Percentiles rank a stretch among this genome's conserved stretches.
Evolutionary conservation across 352 stramenopile species (phyloP).

Genomic region (Aphanomyces stellatus): DNA sequence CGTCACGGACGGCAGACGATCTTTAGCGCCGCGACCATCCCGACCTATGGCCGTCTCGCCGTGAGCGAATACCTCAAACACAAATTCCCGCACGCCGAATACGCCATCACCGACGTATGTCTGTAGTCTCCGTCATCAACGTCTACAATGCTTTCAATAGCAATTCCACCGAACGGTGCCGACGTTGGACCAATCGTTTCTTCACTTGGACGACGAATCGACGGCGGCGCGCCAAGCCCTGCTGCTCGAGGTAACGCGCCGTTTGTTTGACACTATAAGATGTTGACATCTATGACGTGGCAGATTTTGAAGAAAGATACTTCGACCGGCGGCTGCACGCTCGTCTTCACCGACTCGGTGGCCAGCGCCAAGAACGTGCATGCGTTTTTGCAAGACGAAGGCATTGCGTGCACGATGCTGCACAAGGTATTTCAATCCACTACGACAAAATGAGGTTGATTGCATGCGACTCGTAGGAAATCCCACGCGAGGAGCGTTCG

Average conservation of each 20-base stretch:
- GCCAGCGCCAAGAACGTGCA: slow-evolving; percentile 50
- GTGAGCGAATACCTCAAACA: slow-evolving; percentile 60
- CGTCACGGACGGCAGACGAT: slow-evolving; percentile 43
- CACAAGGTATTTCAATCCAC: slow-evolving; percentile 27
- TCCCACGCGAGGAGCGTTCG: slow-evolving; percentile 42
- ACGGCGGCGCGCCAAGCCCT: slow-evolving; percentile 32
- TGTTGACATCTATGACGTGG: too few relatives aligned
- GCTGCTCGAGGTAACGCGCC: slow-evolving; percentile 22
- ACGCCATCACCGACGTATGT: slow-evolving; percentile 53
- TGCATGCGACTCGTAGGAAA: slow-evolving; percentile 53
- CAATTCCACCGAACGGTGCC: slow-evolving; percentile 64
- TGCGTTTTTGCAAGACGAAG: slow-evolving; percentile 28
- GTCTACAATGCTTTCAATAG: slow-evolving; percentile 24
- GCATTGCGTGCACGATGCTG: slow-evolving; percentile 10
- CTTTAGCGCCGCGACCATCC: slow-evolving; percentile 76
- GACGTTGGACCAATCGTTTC: slow-evolving; percentile 30
- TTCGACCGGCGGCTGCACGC: slow-evolving; percentile 38
- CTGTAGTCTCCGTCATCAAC: not conserved
- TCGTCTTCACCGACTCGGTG: slow-evolving; percentile 71
- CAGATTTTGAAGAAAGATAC: too few relatives aligned
- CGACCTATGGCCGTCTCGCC: slow-evolving; percentile 64
- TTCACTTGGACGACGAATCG: slow-evolving; percentile 23
- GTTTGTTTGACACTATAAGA: too few relatives aligned
- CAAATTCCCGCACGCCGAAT: slow-evolving; percentile 58
- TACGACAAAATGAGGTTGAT: not conserved